Percentiles rank a stretch among this genome's conserved stretches.
Evolutionary conservation across 78 protist genomes (phyloP).

Genomic region (Dictyostelium firmibasis): DNA sequence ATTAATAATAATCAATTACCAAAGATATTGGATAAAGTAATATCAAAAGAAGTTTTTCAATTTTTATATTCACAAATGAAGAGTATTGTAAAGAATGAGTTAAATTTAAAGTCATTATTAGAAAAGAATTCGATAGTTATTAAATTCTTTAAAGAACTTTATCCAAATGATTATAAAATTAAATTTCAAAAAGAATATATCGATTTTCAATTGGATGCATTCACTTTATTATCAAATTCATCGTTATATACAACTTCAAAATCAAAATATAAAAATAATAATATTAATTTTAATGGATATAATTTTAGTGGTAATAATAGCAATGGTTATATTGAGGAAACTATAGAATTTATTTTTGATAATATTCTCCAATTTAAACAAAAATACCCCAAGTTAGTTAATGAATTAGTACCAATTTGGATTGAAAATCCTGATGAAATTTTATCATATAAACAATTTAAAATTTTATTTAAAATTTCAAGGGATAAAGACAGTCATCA

Average conservation of each 20-base stretch:
- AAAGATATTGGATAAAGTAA: background rate
- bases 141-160: background rate
- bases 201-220: background rate
- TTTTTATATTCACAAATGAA: background rate
- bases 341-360: background rate
- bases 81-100: background rate
- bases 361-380: background rate
- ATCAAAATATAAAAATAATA: background rate
- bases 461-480: background rate
- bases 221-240: background rate
- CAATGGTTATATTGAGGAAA: background rate
- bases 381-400: background rate
- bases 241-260: background rate
- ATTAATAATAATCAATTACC: background rate
- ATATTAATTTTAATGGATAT: background rate
- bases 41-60: background rate
- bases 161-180: background rate
- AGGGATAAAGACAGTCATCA: background rate
- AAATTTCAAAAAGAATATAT: conserved; percentile 3
- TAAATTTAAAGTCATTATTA: background rate
- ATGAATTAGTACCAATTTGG: background rate
- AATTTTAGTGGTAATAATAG: background rate
- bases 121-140: background rate
- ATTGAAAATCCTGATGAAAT: background rate
- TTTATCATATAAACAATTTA: background rate